phyloP scores from a whole-genome alignment of 768 basidiomycete genomes.

The Neoboletus subvelutipes region DNA sequence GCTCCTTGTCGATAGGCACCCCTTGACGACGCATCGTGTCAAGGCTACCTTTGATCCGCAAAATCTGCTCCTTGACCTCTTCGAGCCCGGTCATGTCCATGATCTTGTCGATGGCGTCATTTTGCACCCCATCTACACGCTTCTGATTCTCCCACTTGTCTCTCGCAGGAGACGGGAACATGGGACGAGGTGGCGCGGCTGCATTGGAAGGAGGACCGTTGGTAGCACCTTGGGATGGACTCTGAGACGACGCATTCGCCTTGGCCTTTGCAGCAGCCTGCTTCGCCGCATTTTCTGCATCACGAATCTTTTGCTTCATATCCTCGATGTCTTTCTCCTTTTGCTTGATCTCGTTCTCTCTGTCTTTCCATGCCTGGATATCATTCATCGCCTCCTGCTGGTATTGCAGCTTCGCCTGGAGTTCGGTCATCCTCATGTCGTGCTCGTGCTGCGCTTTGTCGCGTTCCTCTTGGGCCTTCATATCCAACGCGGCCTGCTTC shows the following conservation, averaged over 20 bases:
- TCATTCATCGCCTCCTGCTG: conserved; percentile 37
- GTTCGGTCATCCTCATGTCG: conserved; percentile 38
- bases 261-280: conserved; percentile 5
- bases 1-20: conserved; percentile 49
- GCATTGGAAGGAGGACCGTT: conserved; percentile 2
- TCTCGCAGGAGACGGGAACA: conserved; percentile 38
- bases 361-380: conserved; percentile 39
- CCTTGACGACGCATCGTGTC: conserved; percentile 55
- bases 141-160: conserved; percentile 61
- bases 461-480: conserved; percentile 42
- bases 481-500: conserved; percentile 40
- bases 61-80: conserved; percentile 57
- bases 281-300: conserved; percentile 16
- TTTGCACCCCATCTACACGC: conserved; percentile 48
- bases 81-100: conserved; percentile 74
- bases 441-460: conserved; percentile 48
- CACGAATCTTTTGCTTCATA: conserved; percentile 19
- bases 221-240: not conserved
- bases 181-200: conserved; percentile 7
- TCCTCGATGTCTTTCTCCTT: conserved; percentile 48
- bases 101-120: conserved; percentile 57
- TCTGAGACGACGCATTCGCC: not conserved
- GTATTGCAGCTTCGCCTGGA: conserved; percentile 41
- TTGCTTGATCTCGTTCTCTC: conserved; percentile 41
- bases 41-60: conserved; percentile 59